phyloP scores from a whole-genome alignment of 805 yeast species.

The Zygoascus flipseniorum region DNA sequence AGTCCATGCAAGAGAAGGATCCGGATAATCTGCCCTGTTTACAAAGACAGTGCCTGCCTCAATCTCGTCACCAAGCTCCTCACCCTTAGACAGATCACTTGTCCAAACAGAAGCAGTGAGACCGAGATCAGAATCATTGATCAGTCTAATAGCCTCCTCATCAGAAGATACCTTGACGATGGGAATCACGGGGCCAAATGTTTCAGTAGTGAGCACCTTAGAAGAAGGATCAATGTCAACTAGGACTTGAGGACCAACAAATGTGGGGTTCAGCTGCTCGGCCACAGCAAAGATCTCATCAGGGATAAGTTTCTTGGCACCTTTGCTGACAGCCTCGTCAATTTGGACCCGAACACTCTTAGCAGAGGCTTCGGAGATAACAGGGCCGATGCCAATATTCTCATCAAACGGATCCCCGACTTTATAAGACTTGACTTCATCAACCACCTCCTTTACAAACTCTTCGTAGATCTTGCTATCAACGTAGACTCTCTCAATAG shows the following conservation, averaged over 20 bases:
- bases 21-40: slow-evolving; percentile 59
- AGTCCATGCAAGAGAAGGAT: slow-evolving; percentile 60
- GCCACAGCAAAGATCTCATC: slow-evolving; percentile 51
- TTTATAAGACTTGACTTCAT: slow-evolving; percentile 42
- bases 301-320: slow-evolving; percentile 40
- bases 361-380: slow-evolving; percentile 44
- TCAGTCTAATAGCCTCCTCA: slow-evolving; percentile 65
- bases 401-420: slow-evolving; percentile 77
- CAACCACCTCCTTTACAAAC: slow-evolving; percentile 49
- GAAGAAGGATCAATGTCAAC: slow-evolving; percentile 62
- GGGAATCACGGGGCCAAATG: slow-evolving; percentile 84
- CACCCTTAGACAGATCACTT: slow-evolving; percentile 57
- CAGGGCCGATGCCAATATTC: slow-evolving; percentile 58
- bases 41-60: slow-evolving; percentile 61
- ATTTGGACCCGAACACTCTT: slow-evolving; percentile 39
- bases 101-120: slow-evolving; percentile 87
- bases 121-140: slow-evolving; percentile 75
- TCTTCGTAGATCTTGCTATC: slow-evolving; percentile 65
- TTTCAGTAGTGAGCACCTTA: slow-evolving; percentile 68
- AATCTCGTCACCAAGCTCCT: slow-evolving; percentile 47
- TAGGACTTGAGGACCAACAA: slow-evolving; percentile 68
- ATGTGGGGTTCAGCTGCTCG: slow-evolving; percentile 75
- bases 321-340: slow-evolving; percentile 41
- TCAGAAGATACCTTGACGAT: slow-evolving; percentile 61
- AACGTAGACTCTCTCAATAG: slow-evolving; percentile 81